Evolutionary conservation across 352 stramenopile species (phyloP).

Genomic region (Phytophthora ohioensis): DNA sequence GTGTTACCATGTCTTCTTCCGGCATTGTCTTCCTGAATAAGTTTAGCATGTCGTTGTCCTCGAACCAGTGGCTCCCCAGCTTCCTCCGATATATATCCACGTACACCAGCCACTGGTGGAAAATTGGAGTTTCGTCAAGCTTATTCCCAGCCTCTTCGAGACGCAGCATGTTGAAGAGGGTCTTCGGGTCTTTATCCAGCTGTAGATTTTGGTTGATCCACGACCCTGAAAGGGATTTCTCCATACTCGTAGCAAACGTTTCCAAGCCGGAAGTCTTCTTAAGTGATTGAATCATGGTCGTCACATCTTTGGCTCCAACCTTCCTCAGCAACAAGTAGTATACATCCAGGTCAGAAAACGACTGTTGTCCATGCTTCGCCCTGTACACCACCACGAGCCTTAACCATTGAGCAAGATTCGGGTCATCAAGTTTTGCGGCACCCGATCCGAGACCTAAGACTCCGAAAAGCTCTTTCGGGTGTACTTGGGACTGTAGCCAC

Average conservation of each 20-base stretch:
- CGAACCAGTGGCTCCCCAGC: background rate
- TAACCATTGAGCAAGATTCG: background rate
- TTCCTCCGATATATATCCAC: background rate
- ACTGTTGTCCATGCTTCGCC: background rate
- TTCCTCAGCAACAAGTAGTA: background rate
- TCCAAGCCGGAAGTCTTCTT: background rate
- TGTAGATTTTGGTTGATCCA: background rate
- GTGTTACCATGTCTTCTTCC: constrained; percentile 2
- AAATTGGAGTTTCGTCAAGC: background rate
- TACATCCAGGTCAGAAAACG: background rate
- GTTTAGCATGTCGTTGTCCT: background rate
- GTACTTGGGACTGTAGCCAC: background rate
- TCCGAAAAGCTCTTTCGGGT: background rate
- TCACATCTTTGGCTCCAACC: background rate
- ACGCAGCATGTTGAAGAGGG: background rate
- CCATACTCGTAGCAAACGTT: background rate
- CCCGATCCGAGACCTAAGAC: background rate
- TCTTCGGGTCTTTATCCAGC: background rate
- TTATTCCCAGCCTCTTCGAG: background rate
- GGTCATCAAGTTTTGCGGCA: background rate
- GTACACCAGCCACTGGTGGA: background rate
- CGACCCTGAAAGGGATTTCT: background rate
- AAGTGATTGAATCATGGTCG: background rate
- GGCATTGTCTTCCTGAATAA: background rate
- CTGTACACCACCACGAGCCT: background rate